phyloP scores from a whole-genome alignment of 23 red algal genomes.

The Gracilaria vermiculophylla region DNA sequence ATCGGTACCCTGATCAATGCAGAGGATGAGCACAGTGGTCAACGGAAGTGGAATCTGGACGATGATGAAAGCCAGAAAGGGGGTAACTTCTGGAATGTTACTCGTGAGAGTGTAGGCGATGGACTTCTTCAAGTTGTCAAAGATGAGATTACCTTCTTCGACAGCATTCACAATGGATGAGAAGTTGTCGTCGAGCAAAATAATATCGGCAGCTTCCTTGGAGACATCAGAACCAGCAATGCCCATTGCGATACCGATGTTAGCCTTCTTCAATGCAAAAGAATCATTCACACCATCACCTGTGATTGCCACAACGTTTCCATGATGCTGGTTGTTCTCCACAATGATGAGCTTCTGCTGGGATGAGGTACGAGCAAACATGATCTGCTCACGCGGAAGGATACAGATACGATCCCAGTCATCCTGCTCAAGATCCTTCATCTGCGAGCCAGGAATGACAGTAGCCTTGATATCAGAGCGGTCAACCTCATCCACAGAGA shows the following conservation, averaged over 20 bases:
- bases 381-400: conserved; percentile 70
- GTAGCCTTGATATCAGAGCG: conserved; percentile 71
- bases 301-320: conserved; percentile 94
- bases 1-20: conserved; percentile 89
- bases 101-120: conserved; percentile 94
- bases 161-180: conserved; percentile 93
- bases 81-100: conserved; percentile 91
- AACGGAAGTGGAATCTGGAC: conserved; percentile 67
- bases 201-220: conserved; percentile 98
- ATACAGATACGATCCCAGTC: conserved; percentile 85
- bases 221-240: conserved; percentile 92
- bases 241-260: conserved; percentile 99
- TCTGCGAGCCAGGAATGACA: conserved; percentile 81
- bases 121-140: conserved; percentile 94
- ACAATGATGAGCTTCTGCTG: conserved; percentile 97
- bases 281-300: conserved; percentile 99
- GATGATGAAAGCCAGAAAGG: conserved; percentile 83
- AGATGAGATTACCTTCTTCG: conserved; percentile 97
- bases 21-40: conserved; percentile 83
- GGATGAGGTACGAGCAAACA: conserved; percentile 92
- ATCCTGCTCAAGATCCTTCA: conserved; percentile 89
- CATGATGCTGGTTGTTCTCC: conserved; percentile 87
- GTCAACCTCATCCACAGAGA: conserved; percentile 64
- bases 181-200: conserved; percentile 98
- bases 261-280: conserved; percentile 93